Conservation (phyloP, 2,329 filamentous ascomycete genomes). For the Phyllachora maydis region DNA sequence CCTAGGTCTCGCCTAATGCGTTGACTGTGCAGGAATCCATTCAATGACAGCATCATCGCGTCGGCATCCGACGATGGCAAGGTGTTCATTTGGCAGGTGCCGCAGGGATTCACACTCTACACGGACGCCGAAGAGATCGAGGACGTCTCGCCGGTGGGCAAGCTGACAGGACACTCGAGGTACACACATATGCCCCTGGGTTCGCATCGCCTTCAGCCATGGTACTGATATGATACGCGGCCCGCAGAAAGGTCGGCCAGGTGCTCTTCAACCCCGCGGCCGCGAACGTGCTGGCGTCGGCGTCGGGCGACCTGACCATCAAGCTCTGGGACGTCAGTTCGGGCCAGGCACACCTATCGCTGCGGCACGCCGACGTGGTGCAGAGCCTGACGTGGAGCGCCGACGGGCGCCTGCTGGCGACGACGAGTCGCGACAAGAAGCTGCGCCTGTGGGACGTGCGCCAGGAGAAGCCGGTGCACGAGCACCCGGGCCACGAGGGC, state of each 20-base stretch:
- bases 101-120: constrained; percentile 66
- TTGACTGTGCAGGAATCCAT: constrained; percentile 52
- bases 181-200: constrained; percentile 17
- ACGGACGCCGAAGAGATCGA: constrained; percentile 68
- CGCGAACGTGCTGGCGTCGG: constrained; percentile 85
- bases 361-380: constrained; percentile 81
- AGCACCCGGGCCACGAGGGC: constrained; percentile 67
- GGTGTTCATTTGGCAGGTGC: constrained; percentile 92
- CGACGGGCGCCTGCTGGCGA: constrained; percentile 67
- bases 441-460: constrained; percentile 93
- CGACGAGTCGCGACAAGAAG: constrained; percentile 96
- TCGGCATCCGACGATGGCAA: constrained; percentile 95
- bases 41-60: constrained; percentile 82
- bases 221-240: constrained; percentile 2
- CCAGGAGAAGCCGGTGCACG: constrained; percentile 73
- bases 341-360: constrained; percentile 49
- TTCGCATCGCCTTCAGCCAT: not conserved
- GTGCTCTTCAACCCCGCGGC: constrained; percentile 95
- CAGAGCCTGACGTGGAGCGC: constrained; percentile 94
- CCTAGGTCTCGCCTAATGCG: constrained; percentile 1
- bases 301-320: constrained; percentile 84
- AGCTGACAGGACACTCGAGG: constrained; percentile 74
- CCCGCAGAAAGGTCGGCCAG: constrained; percentile 78
- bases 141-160: constrained; percentile 64
- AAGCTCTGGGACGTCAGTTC: constrained; percentile 90